Percentiles rank a stretch among this genome's conserved stretches.
Evolutionary conservation across 768 basidiomycete genomes (phyloP).

Genomic region (Fomitopsis serialis): DNA sequence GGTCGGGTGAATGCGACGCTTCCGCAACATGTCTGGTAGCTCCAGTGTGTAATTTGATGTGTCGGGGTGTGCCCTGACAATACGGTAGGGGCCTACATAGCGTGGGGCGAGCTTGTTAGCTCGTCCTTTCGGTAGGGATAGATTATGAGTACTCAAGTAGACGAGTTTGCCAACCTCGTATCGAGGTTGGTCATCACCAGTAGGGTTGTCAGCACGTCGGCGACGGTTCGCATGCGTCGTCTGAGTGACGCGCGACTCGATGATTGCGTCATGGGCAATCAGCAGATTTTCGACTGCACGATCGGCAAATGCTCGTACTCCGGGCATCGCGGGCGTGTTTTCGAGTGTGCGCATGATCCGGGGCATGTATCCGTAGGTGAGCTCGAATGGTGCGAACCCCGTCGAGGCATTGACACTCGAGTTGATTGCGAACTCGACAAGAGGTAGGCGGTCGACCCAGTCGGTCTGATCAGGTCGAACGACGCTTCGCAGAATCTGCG

Average conservation of each 20-base stretch:
- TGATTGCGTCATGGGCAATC: slow-evolving; percentile 32
- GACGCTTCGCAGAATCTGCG: slow-evolving; percentile 8
- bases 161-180: slow-evolving; percentile 23
- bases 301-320: slow-evolving; percentile 22
- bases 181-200: too few species aligned
- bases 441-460: slow-evolving; percentile 26
- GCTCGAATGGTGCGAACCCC: slow-evolving; percentile 28
- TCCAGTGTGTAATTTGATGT: slow-evolving; percentile 26
- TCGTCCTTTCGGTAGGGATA: slow-evolving; percentile 27
- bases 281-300: slow-evolving; percentile 19
- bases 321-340: slow-evolving; percentile 5
- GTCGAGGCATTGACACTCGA: slow-evolving; percentile 25
- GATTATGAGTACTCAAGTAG: slow-evolving; percentile 33
- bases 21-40: slow-evolving; percentile 21
- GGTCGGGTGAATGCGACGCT: slow-evolving; percentile 24
- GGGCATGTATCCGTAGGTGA: slow-evolving; percentile 18
- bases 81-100: too few species aligned
- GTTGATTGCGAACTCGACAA: slow-evolving; percentile 37
- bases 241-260: slow-evolving; percentile 26
- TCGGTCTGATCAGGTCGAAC: slow-evolving; percentile 17
- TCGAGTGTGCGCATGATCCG: background rate
- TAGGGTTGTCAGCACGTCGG: slow-evolving; percentile 12
- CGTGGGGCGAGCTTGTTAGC: slow-evolving; percentile 34
- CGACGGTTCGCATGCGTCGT: slow-evolving; percentile 26
- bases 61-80: slow-evolving; percentile 7